A percentile compares a stretch with the other conserved stretches of the same genome.
These are phyloP conservation scores for Citrus medica DNA, from an alignment of 345 rosid genomes.

Conservation along the genomic window DNA sequence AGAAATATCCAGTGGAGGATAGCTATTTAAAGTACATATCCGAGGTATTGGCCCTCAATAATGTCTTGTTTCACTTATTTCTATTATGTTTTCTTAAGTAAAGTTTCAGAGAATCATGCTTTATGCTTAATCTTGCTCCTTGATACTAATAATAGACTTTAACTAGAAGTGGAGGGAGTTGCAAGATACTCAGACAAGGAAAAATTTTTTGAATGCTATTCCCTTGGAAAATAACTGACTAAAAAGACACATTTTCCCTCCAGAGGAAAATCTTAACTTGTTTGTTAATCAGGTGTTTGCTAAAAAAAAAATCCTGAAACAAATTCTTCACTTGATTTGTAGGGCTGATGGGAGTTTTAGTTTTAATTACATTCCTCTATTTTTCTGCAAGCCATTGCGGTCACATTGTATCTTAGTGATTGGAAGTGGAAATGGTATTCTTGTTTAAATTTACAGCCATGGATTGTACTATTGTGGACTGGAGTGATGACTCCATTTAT, in stretches of 20 bases:
- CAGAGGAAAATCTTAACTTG: not conserved
- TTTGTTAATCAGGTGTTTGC: not conserved
- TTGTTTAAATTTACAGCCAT: not conserved
- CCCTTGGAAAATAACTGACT: not conserved
- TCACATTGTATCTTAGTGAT: not conserved
- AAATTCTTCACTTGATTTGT: not conserved
- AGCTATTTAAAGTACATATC: slow-evolving; percentile 78
- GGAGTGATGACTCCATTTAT: not conserved
- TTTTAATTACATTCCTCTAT: not conserved
- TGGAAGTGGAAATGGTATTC: not conserved
- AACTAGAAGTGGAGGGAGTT: not conserved
- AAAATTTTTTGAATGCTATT: not conserved
- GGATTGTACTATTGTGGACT: not conserved
- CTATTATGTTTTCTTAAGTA: not conserved
- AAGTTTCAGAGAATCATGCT: not conserved
- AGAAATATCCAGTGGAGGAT: slow-evolving; percentile 83
- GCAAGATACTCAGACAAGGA: not conserved
- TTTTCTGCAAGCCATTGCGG: not conserved
- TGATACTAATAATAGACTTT: not conserved
- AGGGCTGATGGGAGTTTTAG: not conserved
- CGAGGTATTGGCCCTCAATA: slow-evolving; percentile 42
- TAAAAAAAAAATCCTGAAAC: not conserved
- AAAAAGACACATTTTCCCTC: not conserved
- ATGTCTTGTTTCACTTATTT: not conserved
- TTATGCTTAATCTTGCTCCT: not conserved